Conservation (phyloP, 345 rosid species). For the Rhodomyrtus tomentosa region DNA sequence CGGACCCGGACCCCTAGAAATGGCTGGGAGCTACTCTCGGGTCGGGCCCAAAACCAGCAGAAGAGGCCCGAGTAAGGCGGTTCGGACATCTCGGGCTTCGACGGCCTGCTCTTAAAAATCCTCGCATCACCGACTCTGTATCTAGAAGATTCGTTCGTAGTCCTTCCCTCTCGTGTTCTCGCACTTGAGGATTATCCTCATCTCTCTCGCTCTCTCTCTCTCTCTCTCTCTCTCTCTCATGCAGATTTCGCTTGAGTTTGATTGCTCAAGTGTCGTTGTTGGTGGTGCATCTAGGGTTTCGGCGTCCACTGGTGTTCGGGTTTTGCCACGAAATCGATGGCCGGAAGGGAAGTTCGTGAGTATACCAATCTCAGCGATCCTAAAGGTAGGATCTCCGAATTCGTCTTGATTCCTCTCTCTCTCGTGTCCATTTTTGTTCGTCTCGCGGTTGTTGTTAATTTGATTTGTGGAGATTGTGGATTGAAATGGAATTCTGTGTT, state of each 20-base stretch:
- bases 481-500: background rate
- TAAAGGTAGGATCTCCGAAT: slow-evolving; percentile 39
- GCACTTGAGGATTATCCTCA: background rate
- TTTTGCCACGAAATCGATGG: slow-evolving; percentile 21
- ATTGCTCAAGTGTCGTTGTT: background rate
- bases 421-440: background rate
- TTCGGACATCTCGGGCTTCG: background rate
- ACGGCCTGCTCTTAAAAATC: background rate
- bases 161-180: background rate
- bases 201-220: background rate
- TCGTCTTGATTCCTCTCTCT: background rate
- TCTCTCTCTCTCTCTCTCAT: background rate
- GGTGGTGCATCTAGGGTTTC: background rate
- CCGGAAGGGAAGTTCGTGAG: slow-evolving; percentile 95
- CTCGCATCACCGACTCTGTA: background rate
- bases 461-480: background rate
- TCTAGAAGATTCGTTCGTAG: background rate
- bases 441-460: background rate
- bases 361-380: slow-evolving; percentile 95
- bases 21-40: background rate
- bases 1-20: background rate
- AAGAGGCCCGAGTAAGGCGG: background rate
- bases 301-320: background rate
- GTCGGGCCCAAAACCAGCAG: background rate
- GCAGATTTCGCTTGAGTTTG: background rate